Evolutionary conservation across 2,329 filamentous ascomycete genomes (phyloP).

Genomic region (Phoma herbarum): DNA sequence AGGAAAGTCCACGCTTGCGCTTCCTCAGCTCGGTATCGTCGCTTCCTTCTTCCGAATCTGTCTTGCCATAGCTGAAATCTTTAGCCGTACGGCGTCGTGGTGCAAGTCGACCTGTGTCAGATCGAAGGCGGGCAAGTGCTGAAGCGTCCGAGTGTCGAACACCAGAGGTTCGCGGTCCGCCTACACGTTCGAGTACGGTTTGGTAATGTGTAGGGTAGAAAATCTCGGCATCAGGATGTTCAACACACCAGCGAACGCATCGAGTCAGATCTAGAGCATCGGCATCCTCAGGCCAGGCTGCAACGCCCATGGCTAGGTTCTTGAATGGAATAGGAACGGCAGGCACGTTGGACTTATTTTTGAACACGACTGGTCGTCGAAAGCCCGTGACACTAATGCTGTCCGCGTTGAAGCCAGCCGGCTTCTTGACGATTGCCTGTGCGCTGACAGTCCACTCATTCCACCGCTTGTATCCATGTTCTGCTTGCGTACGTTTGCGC

Average conservation of each 20-base stretch:
- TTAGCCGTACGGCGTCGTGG: not conserved
- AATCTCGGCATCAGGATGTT: conserved; percentile 32
- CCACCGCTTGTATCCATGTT: conserved; percentile 19
- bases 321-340: conserved; percentile 26
- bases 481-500: conserved; percentile 17
- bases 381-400: conserved; percentile 34
- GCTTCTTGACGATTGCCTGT: conserved; percentile 20
- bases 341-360: not conserved
- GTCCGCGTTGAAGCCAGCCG: conserved; percentile 17
- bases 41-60: not conserved
- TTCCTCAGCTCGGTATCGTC: not conserved
- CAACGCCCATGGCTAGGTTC: conserved; percentile 32
- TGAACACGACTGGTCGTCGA: conserved; percentile 10
- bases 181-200: not conserved
- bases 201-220: conserved; percentile 37
- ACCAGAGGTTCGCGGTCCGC: not conserved
- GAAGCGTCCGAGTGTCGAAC: not conserved
- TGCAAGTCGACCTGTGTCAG: not conserved
- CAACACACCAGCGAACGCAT: conserved; percentile 31
- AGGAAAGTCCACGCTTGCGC: not conserved
- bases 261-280: conserved; percentile 43
- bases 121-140: not conserved
- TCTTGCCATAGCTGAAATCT: not conserved
- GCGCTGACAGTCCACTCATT: conserved; percentile 26
- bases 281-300: conserved; percentile 27